Percentiles rank a stretch among this genome's conserved stretches.
Conservation (phyloP, 1,284 basidiomycete species). For the Ceratobasidium sp. region DNA sequence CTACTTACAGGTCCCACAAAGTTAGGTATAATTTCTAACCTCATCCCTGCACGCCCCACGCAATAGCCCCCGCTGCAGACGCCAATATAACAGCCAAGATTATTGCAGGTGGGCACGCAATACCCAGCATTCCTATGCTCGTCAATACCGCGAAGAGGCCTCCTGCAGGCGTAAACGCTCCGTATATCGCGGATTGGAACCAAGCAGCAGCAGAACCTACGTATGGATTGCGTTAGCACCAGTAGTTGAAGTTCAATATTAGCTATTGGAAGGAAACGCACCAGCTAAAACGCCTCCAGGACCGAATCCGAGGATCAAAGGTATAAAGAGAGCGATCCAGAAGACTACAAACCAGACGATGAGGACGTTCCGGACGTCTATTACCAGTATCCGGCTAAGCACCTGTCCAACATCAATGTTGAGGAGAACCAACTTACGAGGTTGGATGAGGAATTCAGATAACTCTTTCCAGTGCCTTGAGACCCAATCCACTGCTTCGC, state of each 20-base stretch:
- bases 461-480: constrained; percentile 15
- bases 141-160: constrained; percentile 35
- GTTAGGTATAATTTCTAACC: not conserved
- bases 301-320: constrained; percentile 35
- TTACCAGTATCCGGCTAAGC: not conserved
- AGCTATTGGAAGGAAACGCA: not conserved
- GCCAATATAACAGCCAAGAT: constrained; percentile 12
- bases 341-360: constrained; percentile 39
- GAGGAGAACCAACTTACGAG: constrained; percentile 7
- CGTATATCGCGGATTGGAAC: constrained; percentile 38
- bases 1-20: not conserved
- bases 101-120: constrained; percentile 19
- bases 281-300: constrained; percentile 25
- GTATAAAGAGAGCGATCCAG: constrained; percentile 27
- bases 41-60: constrained; percentile 9
- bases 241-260: not conserved
- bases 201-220: constrained; percentile 25
- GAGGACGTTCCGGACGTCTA: constrained; percentile 23
- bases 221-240: not conserved
- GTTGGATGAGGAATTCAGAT: constrained; percentile 27
- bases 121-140: constrained; percentile 33
- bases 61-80: constrained; percentile 3
- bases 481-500: not conserved
- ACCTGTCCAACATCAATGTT: too few species aligned
- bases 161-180: constrained; percentile 37